Evolutionary conservation across 2,329 filamentous ascomycete genomes (phyloP), one percentile per base, ranked within the genome.

Genomic region (Neofusicoccum ribis): DNA sequence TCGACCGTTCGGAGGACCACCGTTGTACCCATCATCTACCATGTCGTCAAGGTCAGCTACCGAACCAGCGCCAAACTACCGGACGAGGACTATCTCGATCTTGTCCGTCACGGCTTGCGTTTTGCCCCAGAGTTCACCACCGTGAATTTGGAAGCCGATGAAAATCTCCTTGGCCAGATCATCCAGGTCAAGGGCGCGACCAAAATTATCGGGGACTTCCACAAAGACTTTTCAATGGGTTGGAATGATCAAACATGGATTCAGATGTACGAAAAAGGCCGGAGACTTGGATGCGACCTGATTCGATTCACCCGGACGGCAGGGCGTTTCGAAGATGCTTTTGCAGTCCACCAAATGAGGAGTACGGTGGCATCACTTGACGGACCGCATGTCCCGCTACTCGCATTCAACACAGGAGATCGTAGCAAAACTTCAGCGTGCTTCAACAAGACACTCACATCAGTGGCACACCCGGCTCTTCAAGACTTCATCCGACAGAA

Each of bases 361-460:
- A 80, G 82, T 41, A 79, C 80, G 15, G 78, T 87, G 4, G 77
- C 79, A 52, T 75, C 76, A 12, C 72, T 83, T 3, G 74, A 78
- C 0, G 78, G 79, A 0, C 76, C 78, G 0, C 77, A 77, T 5
- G 75, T 87, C 14, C 86, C 88, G 0, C 66, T 90, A 1, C 85
- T 89, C 23, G 83, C 85, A 9, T 90, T 88, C 76, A 91, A 90
- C 69, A 87, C 86, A 0, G 89, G 89, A 0, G 74, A 79, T 6
- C 76, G 86, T 4, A 90, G 90, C 0, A 83, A 88, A 47, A 82
- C 84, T 54, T 92, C 90, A 0, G 84, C 85, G 31, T 89, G 85
- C 67, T 88, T 90, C 74, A 92, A 91, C 69, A 83, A 82, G 27
- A 82, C 88, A 1, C 76, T 92, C 11, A 89, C 88, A 0, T 85